Evolutionary conservation across 1,284 basidiomycete genomes (phyloP), one percentile per base, ranked within the genome.

Genomic region (Moniliophthora roreri): DNA sequence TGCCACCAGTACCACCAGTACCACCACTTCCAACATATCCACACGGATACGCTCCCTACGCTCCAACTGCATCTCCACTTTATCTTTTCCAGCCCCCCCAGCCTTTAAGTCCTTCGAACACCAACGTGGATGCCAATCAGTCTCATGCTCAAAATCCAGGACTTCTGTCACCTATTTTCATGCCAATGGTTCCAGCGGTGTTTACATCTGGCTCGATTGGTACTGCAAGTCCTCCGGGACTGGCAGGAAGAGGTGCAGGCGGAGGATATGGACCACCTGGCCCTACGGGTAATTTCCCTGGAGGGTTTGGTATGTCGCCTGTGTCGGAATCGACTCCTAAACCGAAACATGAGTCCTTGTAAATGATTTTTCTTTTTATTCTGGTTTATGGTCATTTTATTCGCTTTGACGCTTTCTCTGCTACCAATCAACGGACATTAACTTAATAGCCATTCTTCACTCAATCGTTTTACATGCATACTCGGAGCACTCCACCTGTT

Each of bases 201-300:
- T 46, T 28, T 28, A n/a, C 24, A 32, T 2, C 11, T 18, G 44
- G 15, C 11, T 46, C 44, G 24, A 32, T 28, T 28, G 44, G 44
- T n/a, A 46, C 44, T 15, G 44, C 44, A 1, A 46, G 44, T 18
- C 44, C 44, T 11, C 44, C 44, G 15, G 44, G 44, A 16, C 13
- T 46, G 21, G 44, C 44, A 5, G 44, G 44, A 3, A 46, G 44
- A 32, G 24, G 44, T 46, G 44, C 44, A 7, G 44, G 44, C 9
- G 44, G 44, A 11, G 44, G 24, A 13, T 32, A 46, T n/a, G 44
- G 21, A 15, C 24, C 13, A 28, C 44, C 44, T 13, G 44, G 44
- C 4, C 23, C 24, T n/a, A 15, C 24, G 7, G 13, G 44, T 32
- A 2, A 46, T 32, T 46, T 28, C 24, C 44, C 44, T 32, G 44